These are phyloP conservation scores for Volvariella volvacea DNA, from an alignment of 1,284 basidiomycete species.

Conservation along the genomic window DNA sequence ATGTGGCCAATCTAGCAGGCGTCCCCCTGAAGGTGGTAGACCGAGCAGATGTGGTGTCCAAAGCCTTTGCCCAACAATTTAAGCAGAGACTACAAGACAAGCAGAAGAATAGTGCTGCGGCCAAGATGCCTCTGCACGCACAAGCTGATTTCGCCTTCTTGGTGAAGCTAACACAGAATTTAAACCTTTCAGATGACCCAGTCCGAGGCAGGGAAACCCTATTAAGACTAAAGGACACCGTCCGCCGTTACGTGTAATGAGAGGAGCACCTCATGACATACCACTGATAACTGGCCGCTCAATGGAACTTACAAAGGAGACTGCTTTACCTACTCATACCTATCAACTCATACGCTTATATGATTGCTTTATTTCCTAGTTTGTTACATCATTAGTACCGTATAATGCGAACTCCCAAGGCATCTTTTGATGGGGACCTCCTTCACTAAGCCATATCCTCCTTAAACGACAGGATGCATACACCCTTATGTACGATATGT, in stretches of 20 bases:
- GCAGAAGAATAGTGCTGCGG: conserved; percentile 46
- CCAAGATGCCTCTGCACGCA: conserved; percentile 64
- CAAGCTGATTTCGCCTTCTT: conserved; percentile 88
- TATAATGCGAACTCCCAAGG: conserved; percentile 71
- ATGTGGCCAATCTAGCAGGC: conserved; percentile 84
- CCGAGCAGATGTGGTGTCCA: conserved; percentile 82
- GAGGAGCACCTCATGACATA: background rate
- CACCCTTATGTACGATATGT: conserved; percentile 66
- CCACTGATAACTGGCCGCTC: background rate
- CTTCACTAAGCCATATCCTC: conserved; percentile 73
- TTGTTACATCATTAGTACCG: background rate
- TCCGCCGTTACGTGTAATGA: conserved; percentile 18
- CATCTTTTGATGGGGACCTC: conserved; percentile 33
- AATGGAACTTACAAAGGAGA: background rate
- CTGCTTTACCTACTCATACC: too few relatives aligned
- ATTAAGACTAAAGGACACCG: conserved; percentile 44
- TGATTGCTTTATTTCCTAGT: too few relatives aligned
- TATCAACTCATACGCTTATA: too few relatives aligned
- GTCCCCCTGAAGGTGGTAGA: conserved; percentile 78
- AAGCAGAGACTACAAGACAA: conserved; percentile 66
- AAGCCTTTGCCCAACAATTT: conserved; percentile 84
- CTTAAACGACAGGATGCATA: conserved; percentile 78
- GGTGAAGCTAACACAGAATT: conserved; percentile 47
- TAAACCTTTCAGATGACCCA: conserved; percentile 43
- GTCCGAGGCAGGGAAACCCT: conserved; percentile 48